Conservation (phyloP, 768 basidiomycete species). For the Trametes cubensis region DNA sequence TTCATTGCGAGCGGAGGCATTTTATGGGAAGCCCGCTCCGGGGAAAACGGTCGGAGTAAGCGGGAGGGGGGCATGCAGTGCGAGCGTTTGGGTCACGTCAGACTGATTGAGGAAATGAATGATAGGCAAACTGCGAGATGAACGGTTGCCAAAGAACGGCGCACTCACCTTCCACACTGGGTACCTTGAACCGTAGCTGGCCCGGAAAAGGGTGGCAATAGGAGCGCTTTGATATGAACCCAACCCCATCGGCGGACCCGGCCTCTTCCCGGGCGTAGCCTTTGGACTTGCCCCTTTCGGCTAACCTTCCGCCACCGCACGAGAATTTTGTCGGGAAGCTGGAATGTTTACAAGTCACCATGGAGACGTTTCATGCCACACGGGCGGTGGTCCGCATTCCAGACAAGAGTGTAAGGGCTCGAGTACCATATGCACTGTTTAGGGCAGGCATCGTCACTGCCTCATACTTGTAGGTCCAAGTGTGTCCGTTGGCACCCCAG, state of each 20-base stretch:
- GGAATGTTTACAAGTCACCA: neutral
- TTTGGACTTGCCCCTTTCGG: constrained; percentile 21
- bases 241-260: constrained; percentile 9
- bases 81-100: constrained; percentile 23
- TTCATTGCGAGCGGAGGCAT: constrained; percentile 27
- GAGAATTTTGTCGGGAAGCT: neutral
- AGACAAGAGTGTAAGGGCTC: neutral
- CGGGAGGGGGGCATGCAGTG: constrained; percentile 18
- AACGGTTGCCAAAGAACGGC: constrained; percentile 11
- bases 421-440: neutral
- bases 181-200: constrained; percentile 11
- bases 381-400: neutral
- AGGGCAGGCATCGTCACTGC: constrained; percentile 17
- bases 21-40: constrained; percentile 30
- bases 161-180: constrained; percentile 12
- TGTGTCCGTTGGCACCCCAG: constrained; percentile 5
- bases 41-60: constrained; percentile 20
- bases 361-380: neutral
- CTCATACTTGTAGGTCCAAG: constrained; percentile 17
- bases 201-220: neutral
- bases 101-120: constrained; percentile 20
- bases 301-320: neutral
- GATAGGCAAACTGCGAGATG: constrained; percentile 19
- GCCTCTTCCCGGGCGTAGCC: constrained; percentile 15
- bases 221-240: constrained; percentile 10